Conservation (phyloP, 2,329 filamentous ascomycete genomes). For the Colletotrichum sojae region DNA sequence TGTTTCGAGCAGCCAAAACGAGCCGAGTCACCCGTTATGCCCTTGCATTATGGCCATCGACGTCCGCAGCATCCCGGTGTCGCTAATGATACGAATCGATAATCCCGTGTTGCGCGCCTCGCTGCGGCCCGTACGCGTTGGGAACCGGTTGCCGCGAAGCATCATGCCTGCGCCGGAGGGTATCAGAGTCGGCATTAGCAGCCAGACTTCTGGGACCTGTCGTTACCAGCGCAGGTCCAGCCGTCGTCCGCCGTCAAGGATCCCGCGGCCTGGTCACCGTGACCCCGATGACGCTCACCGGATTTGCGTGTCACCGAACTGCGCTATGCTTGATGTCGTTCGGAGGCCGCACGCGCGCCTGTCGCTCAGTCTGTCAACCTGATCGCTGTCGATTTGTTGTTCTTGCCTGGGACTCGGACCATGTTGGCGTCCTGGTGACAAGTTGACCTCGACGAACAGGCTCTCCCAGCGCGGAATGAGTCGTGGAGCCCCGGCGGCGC, state of each 20-base stretch:
- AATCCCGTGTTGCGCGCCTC: constrained; percentile 4
- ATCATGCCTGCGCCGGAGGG: constrained; percentile 21
- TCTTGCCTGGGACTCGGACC: background rate
- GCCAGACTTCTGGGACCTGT: constrained; percentile 17
- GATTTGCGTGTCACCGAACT: constrained; percentile 12
- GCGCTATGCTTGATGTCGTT: background rate
- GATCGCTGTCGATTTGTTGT: background rate
- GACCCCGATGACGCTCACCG: constrained; percentile 14
- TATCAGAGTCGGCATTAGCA: constrained; percentile 5
- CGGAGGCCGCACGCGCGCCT: background rate
- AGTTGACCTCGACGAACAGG: constrained; percentile 12
- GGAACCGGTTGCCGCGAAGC: constrained; percentile 8
- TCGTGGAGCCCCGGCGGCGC: background rate
- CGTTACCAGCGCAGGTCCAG: background rate
- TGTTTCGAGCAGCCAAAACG: constrained; percentile 18
- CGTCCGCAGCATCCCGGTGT: constrained; percentile 5
- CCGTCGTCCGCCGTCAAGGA: constrained; percentile 9
- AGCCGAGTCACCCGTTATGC: background rate
- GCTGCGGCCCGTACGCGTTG: constrained; percentile 19
- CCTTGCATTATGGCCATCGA: background rate
- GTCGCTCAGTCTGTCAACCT: background rate
- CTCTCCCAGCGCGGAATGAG: background rate
- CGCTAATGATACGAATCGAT: background rate
- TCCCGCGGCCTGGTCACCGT: constrained; percentile 1
- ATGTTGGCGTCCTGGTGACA: constrained; percentile 19